Conservation (phyloP, 108 stramenopile genomes). For the Licmophora abbreviata region DNA sequence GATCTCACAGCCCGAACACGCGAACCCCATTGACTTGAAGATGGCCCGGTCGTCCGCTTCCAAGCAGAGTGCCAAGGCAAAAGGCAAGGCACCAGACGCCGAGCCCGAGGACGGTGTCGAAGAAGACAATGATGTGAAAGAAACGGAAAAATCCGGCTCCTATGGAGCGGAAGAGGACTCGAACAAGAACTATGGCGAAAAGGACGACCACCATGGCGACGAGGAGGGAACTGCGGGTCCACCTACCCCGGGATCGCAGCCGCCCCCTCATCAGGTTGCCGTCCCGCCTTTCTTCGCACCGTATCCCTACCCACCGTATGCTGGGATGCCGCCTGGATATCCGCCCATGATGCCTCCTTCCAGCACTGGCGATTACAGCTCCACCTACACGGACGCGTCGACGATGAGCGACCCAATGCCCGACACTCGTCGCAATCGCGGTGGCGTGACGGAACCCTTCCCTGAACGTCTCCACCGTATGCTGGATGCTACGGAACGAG, state of each 20-base stretch:
- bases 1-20: too few species aligned
- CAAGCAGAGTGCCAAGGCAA: too few species aligned
- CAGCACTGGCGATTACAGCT: background rate
- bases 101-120: too few species aligned
- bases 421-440: constrained; percentile 27
- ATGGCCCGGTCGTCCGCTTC: too few species aligned
- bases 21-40: too few species aligned
- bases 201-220: too few species aligned
- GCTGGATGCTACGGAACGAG: constrained; percentile 43
- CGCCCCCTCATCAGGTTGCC: background rate
- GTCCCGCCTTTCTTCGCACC: constrained; percentile 1
- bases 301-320: background rate
- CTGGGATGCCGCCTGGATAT: background rate
- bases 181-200: too few species aligned
- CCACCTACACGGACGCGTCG: constrained; percentile 17
- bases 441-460: constrained; percentile 61
- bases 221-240: too few species aligned
- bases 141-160: too few species aligned
- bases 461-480: constrained; percentile 49
- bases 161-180: too few species aligned
- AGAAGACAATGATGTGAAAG: too few species aligned
- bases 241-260: background rate
- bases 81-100: too few species aligned
- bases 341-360: background rate
- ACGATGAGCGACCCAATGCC: constrained; percentile 14